Evolutionary conservation across 1,284 basidiomycete species (phyloP).

Genomic region (Marasmius fiardii): DNA sequence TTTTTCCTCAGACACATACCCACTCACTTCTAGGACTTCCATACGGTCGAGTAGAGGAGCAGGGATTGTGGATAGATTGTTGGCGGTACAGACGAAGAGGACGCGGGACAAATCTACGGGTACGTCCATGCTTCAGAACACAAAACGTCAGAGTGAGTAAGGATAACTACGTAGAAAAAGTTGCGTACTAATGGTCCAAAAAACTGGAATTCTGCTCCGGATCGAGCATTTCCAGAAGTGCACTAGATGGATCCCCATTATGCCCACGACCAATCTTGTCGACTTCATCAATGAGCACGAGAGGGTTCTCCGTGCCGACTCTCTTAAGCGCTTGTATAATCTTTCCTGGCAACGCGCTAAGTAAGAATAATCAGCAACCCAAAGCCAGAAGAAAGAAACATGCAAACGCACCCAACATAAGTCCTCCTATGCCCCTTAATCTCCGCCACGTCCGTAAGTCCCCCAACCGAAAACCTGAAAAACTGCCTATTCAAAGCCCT

Average conservation of each 20-base stretch:
- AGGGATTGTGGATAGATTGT: constrained; percentile 94
- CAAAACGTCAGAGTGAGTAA: no score
- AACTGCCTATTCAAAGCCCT: constrained; percentile 84
- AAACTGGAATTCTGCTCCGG: constrained; percentile 97
- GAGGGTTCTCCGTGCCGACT: constrained; percentile 95
- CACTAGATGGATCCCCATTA: constrained; percentile 95
- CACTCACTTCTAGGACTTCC: constrained; percentile 96
- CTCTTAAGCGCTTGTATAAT: constrained; percentile 97
- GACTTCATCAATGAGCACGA: constrained; percentile 96
- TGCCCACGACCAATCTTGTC: constrained; percentile 98
- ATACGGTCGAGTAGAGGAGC: constrained; percentile 95
- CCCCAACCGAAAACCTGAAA: constrained; percentile 97
- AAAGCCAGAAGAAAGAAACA: constrained; percentile 7
- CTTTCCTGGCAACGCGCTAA: constrained; percentile 91
- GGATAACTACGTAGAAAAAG: no score
- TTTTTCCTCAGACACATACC: constrained; percentile 98
- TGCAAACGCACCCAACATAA: constrained; percentile 77
- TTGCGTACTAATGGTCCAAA: constrained; percentile 88
- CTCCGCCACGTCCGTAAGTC: constrained; percentile 96
- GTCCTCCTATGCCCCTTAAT: constrained; percentile 98
- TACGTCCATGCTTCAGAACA: constrained; percentile 97
- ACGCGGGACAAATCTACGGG: constrained; percentile 96
- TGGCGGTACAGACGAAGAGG: constrained; percentile 97
- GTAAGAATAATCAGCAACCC: neutral
- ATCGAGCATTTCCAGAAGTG: constrained; percentile 95